Conservation (phyloP, 495 filamentous ascomycete species). For the Xylaria flabelliformis region DNA sequence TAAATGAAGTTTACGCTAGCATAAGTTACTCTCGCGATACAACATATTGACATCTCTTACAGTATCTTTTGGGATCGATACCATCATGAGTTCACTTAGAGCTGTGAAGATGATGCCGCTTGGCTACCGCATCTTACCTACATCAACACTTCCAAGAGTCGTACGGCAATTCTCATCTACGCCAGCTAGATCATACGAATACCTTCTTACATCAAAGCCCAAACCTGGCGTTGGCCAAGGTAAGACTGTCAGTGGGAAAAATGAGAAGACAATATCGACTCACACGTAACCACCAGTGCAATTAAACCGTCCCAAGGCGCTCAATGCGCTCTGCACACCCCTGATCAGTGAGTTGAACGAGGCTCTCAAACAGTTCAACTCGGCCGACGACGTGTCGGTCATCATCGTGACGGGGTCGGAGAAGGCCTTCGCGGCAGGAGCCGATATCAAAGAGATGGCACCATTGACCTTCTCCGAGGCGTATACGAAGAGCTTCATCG, state of each 20-base stretch:
- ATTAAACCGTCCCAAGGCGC: conserved; percentile 91
- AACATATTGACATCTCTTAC: not conserved
- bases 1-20: not conserved
- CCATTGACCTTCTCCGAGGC: conserved; percentile 84
- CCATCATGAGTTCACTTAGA: conserved; percentile 62
- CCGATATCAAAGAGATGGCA: conserved; percentile 99
- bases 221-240: conserved; percentile 89
- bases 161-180: conserved; percentile 64
- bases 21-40: not conserved
- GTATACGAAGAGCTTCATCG: conserved; percentile 89
- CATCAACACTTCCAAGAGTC: conserved; percentile 53
- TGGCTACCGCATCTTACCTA: conserved; percentile 60
- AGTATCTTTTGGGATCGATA: not conserved
- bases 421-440: conserved; percentile 92
- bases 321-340: conserved; percentile 89
- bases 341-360: conserved; percentile 89
- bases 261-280: conserved; percentile 15
- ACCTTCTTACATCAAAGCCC: conserved; percentile 79
- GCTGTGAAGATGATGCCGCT: conserved; percentile 59
- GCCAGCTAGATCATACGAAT: conserved; percentile 69
- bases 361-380: conserved; percentile 75
- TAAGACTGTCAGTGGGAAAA: conserved; percentile 45
- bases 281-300: conserved; percentile 66
- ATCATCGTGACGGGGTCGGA: conserved; percentile 88
- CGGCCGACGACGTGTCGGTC: conserved; percentile 69